Conservation (phyloP, 352 stramenopile species). For the Phytophthora syringae region DNA sequence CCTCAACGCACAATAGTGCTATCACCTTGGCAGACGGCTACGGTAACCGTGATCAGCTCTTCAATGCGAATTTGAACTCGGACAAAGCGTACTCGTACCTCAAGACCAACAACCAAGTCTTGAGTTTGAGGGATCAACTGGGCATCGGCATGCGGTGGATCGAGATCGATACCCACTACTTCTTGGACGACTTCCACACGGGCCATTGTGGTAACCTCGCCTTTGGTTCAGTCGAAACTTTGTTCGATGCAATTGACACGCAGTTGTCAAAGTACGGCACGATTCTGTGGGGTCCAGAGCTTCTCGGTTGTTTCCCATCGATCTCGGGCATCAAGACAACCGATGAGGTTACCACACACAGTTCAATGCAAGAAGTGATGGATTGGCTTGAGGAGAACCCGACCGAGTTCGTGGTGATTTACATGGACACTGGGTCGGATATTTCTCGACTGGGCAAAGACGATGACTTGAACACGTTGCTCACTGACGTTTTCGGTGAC, state of each 20-base stretch:
- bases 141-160: slow-evolving; percentile 62
- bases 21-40: slow-evolving; percentile 65
- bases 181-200: slow-evolving; percentile 61
- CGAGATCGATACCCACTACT: slow-evolving; percentile 75
- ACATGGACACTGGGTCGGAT: slow-evolving; percentile 58
- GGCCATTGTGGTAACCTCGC: slow-evolving; percentile 63
- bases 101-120: slow-evolving; percentile 74
- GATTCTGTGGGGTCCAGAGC: slow-evolving; percentile 50
- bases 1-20: slow-evolving; percentile 66
- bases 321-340: slow-evolving; percentile 59
- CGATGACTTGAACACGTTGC: slow-evolving; percentile 40
- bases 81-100: slow-evolving; percentile 57
- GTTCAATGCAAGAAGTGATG: slow-evolving; percentile 51
- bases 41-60: slow-evolving; percentile 64
- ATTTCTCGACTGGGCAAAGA: slow-evolving; percentile 39
- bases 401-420: slow-evolving; percentile 53
- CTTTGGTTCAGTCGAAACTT: slow-evolving; percentile 39
- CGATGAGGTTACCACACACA: slow-evolving; percentile 43
- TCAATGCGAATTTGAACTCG: slow-evolving; percentile 53
- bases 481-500: slow-evolving; percentile 51
- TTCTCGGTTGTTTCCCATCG: slow-evolving; percentile 68
- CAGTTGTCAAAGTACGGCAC: slow-evolving; percentile 52
- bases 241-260: slow-evolving; percentile 47
- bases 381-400: slow-evolving; percentile 55
- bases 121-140: slow-evolving; percentile 65